Evolutionary conservation across 169 alveolate genomes (phyloP), one percentile per base, ranked within the genome.

Genomic region (Cryptosporidium felis): DNA sequence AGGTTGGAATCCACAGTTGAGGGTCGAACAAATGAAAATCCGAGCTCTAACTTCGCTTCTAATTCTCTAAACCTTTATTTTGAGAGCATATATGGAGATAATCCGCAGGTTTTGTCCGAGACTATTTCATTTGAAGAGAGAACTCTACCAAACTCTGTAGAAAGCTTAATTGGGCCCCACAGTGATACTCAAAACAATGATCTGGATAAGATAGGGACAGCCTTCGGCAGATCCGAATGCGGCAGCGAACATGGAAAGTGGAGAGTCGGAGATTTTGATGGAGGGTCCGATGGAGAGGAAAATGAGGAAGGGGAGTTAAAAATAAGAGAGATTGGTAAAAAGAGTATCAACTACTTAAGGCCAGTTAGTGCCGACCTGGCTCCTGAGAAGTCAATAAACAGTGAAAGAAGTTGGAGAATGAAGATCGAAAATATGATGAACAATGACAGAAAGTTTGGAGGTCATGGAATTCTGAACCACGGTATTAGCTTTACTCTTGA

Each of bases 391-490:
- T n/a, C 36, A 12, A 28, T 23, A 30, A 56, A 26, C 23, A 56
- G 44, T 28, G 63, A 56, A 30, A 30, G 32, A 32, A 46, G 36
- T n/a, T 65, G 81, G 81, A 65, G 59, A 42, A 34, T 65, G 34
- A 65, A 46, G 41, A 65, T 65, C 2, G 59, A 45, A 34, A 46
- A 46, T 9, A 42, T 65, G n/a, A 65, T 65, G 62, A 65, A 21
- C 14, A 47, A 1, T 5, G 36, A 65, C 8, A 34, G 49, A 0
- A 49, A 47, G 9, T 56, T 16, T 30, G 34, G 32, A 21, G 14
- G 23, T 28, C n/a, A n/a, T n/a, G n/a, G n/a, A n/a, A n/a, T n/a
- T n/a, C n/a, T n/a, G n/a, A n/a, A n/a, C n/a, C n/a, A n/a, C n/a
- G n/a, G n/a, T n/a, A n/a, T n/a, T n/a, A n/a, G n/a, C n/a, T n/a